Base-by-base conservation (phyloP, 768 basidiomycete species). In the Grammothele lineata region DNA sequence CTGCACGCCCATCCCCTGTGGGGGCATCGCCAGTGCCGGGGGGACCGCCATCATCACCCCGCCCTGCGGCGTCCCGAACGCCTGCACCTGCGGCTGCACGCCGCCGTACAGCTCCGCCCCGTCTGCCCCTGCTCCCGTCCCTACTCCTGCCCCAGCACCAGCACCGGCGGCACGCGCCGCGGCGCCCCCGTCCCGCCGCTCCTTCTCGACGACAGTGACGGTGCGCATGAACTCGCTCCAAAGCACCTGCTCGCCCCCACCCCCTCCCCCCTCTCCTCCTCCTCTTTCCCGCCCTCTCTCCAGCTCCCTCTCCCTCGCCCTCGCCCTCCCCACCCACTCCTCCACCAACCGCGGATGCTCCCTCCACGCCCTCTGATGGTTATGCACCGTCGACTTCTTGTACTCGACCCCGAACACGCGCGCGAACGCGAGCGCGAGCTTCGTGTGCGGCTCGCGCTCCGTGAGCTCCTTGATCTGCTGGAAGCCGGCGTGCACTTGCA, bases 381-480 rank as follows among this genome's bases (percentile, higher is more conserved):
- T 75, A 60, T 83, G 84, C 14, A 86, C 80, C 0, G 84, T 86
- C 57, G 79, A 81, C 64, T 86, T 86, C 26, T 86, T 82, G 57
- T 86, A 86, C 24, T 81, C 72, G 54, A 75, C 79, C 26, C 80
- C 79, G 62, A 87, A 87, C 32, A 85, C 78, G 35, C 79, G 78
- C 60, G 85, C 81, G 47, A 86, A 86, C 5, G 83, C 81, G 1
- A 67, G 66, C n/a, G 76, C 77, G 55, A 85, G 84, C 3, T 81
- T 85, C 56, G 78, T 69, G 27, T 68, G 66, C 11, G 74, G 66
- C 33, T 56, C 55, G 41, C 64, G 57, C 0, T 57, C 53, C 8
- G 66, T 65, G 34, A 73, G 53, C n/a, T 45, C 17, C 43, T 73
- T 69, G 70, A 75, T 76, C 33, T 74, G 64, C 30, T 69, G 71